A percentile compares a stretch with the other conserved stretches of the same genome.
Conservation (phyloP, 2,329 filamentous ascomycete species). For the Domatiomyces catenatus region DNA sequence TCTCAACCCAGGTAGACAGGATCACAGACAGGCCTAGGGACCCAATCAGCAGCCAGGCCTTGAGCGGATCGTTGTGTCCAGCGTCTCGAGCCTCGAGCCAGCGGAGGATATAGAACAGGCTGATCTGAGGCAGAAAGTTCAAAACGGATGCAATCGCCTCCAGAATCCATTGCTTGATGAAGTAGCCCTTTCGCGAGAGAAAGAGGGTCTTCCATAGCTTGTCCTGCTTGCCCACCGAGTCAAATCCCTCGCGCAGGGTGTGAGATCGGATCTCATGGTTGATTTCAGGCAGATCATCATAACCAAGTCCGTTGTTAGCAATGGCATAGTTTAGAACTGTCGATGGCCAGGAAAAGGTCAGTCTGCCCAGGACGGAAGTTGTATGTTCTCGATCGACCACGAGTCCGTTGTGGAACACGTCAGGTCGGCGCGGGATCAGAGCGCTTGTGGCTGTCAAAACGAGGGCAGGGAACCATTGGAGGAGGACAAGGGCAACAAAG, state of each 20-base stretch:
- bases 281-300: conserved; percentile 47
- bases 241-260: conserved; percentile 36
- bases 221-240: conserved; percentile 19
- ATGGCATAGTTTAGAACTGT: conserved; percentile 40
- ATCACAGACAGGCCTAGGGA: conserved; percentile 47
- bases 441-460: conserved; percentile 35
- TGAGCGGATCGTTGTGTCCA: conserved; percentile 32
- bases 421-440: conserved; percentile 50
- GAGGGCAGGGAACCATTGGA: conserved; percentile 22
- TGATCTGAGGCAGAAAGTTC: conserved; percentile 56
- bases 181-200: conserved; percentile 39
- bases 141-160: conserved; percentile 40
- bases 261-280: conserved; percentile 40
- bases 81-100: conserved; percentile 43
- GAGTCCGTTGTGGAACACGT: conserved; percentile 45
- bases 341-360: conserved; percentile 51
- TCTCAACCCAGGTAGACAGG: conserved; percentile 42
- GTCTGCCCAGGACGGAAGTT: conserved; percentile 43
- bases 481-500: conserved; percentile 11
- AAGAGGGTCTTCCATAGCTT: conserved; percentile 48
- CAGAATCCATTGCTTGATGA: conserved; percentile 45
- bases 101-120: conserved; percentile 49
- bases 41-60: conserved; percentile 54
- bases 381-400: conserved; percentile 51
- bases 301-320: conserved; percentile 44